These are phyloP conservation scores for Rhododendron williamsianum DNA, from an alignment of 148 eudicot genomes.

Conservation along the genomic window DNA sequence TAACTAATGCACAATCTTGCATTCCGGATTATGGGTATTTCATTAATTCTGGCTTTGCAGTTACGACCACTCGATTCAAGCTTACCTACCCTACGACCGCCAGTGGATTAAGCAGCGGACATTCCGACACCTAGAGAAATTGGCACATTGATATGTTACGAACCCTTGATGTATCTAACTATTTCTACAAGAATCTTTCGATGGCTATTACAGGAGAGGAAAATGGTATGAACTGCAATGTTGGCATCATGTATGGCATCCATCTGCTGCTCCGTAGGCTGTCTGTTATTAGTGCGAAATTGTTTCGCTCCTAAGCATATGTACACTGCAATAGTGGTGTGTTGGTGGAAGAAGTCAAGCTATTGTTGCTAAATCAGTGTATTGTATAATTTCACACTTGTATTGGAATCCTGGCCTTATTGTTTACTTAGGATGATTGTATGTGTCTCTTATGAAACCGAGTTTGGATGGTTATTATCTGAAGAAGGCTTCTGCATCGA, in stretches of 20 bases:
- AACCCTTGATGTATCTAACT: not conserved
- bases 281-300: not conserved
- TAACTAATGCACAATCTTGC: not conserved
- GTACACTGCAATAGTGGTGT: not conserved
- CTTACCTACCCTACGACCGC: constrained; percentile 87
- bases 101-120: constrained; percentile 83
- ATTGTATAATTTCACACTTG: not conserved
- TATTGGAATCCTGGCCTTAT: not conserved
- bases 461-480: not conserved
- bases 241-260: not conserved
- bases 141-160: constrained; percentile 34
- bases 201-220: not conserved
- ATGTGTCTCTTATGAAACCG: not conserved
- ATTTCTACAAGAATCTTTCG: not conserved
- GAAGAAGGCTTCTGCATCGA: not conserved
- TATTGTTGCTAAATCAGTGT: not conserved
- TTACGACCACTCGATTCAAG: constrained; percentile 73
- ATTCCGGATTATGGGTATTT: not conserved
- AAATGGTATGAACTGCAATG: not conserved
- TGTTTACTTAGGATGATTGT: not conserved
- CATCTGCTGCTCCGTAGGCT: not conserved
- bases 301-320: not conserved
- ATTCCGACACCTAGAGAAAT: constrained; percentile 65
- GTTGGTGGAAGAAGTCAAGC: not conserved
- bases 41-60: constrained; percentile 35